Evolutionary conservation across 371 early-diverging fungal genomes (phyloP), one percentile per base, ranked within the genome.

Genomic region (Circinella minor): DNA sequence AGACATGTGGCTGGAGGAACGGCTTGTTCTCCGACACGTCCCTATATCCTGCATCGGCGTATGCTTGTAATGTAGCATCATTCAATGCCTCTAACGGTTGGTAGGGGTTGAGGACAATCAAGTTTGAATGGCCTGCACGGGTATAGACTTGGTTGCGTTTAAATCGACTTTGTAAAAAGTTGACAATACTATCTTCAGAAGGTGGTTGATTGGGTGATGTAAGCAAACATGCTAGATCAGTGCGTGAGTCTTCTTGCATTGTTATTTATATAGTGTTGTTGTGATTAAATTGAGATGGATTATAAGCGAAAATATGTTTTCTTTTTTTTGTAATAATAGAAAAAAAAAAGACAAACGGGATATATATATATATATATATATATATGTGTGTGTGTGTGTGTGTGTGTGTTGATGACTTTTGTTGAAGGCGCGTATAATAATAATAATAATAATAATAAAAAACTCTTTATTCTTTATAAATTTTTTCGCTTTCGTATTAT

Each of bases 71-170:
- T 10, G 85, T 81, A 13, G 85, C 86, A 75, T 88, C 88, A 67
- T 87, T 83, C 47, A 84, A 68, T 37, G 81, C 77, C 57, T 82
- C 86, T 62, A 82, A 72, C 46, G 81, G 81, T 67, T 79, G 83
- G 72, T 76, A 86, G 46, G 90, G 89, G 73, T 89, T 89, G 61
- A 92, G 77, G 37, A 85, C 83, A 46, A 92, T 81, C 27, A 92
- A 65, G 34, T 79, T 85, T 20, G 86, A 82, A 51, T 82, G 71
- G 5, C 91, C 90, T 51, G 86, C 73, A 36, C 87, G 84, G 51
- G 91, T 89, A 74, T 89, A 89, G 37, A 86, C 81, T 54, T 81
- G 81, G 61, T 81, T 89, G 20, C 84, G 77, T 66, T 87, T 85
- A 65, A 79, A 81, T 48, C 90, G 81, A 55, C 82, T 81, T 8